These are phyloP conservation scores for Yamadazyma diddensiae DNA, from an alignment of 1,139 yeast species.

Conservation along the genomic window DNA sequence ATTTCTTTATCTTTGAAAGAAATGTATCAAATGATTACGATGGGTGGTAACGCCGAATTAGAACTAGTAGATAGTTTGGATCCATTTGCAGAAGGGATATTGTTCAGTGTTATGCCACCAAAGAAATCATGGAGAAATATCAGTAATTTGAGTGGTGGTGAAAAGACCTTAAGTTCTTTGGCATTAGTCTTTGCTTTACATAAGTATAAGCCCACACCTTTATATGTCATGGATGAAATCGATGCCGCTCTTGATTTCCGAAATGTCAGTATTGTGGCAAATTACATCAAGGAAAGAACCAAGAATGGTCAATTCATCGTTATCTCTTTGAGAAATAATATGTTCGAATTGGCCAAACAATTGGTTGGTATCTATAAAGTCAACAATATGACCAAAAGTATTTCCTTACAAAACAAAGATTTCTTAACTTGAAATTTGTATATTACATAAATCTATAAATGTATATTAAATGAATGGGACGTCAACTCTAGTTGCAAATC, in stretches of 20 bases:
- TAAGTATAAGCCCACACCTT: constrained; percentile 93
- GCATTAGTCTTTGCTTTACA: constrained; percentile 97
- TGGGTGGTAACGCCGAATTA: constrained; percentile 98
- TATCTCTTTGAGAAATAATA: constrained; percentile 89
- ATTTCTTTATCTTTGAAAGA: constrained; percentile 89
- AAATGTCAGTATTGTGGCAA: constrained; percentile 95
- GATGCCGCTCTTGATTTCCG: constrained; percentile 98
- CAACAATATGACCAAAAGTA: constrained; percentile 84
- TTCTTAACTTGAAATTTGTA: constrained; percentile 15
- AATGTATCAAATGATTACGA: constrained; percentile 97
- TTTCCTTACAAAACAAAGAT: constrained; percentile 69
- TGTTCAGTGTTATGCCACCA: constrained; percentile 99
- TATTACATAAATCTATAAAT: constrained; percentile 2
- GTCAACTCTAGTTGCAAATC: constrained; percentile 60
- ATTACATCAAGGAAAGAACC: constrained; percentile 92
- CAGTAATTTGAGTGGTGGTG: constrained; percentile 95
- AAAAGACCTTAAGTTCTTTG: constrained; percentile 89
- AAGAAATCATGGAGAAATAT: constrained; percentile 97
- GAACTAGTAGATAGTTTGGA: constrained; percentile 94
- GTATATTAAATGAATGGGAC: constrained; percentile 42
- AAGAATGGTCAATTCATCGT: constrained; percentile 96
- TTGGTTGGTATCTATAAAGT: constrained; percentile 95
- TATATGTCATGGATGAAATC: constrained; percentile 98
- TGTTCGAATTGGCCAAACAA: constrained; percentile 95
- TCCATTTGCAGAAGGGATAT: constrained; percentile 96